Conservation (phyloP, 2,329 filamentous ascomycete genomes). For the Botryosphaeria dothidea region DNA sequence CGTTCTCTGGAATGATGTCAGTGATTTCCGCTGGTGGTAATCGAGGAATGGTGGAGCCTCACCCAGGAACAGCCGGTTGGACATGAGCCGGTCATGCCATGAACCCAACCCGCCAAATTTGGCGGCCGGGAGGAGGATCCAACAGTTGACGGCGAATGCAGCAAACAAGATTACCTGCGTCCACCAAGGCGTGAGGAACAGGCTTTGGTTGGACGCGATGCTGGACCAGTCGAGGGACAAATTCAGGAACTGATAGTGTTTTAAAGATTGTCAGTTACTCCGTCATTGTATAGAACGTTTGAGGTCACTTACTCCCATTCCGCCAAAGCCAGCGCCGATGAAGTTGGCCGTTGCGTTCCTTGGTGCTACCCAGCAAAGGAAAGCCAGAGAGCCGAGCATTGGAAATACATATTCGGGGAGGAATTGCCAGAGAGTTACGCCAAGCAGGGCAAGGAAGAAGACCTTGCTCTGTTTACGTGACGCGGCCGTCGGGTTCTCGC, state of each 20-base stretch:
- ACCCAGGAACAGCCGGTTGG: conserved; percentile 41
- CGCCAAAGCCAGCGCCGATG: conserved; percentile 61
- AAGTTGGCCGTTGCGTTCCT: conserved; percentile 61
- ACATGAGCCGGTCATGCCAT: conserved; percentile 53
- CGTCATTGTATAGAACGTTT: too few relatives aligned
- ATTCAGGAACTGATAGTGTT: conserved; percentile 49
- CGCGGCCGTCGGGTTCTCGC: conserved; percentile 50
- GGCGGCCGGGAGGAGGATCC: conserved; percentile 60
- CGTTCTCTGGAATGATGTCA: conserved; percentile 51
- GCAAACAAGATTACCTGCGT: conserved; percentile 59
- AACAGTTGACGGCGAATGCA: conserved; percentile 58
- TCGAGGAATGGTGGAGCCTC: not conserved
- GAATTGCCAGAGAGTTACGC: conserved; percentile 62
- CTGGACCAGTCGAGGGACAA: conserved; percentile 63
- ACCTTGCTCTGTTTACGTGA: conserved; percentile 45
- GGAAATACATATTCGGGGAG: conserved; percentile 63
- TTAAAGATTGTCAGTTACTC: too few relatives aligned
- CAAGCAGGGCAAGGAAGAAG: conserved; percentile 57
- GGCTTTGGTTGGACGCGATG: conserved; percentile 47
- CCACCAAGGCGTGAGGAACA: conserved; percentile 55
- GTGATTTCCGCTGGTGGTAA: not conserved
- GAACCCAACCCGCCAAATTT: conserved; percentile 57
- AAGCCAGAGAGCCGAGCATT: conserved; percentile 60
- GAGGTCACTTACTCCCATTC: conserved; percentile 48
- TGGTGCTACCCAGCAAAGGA: conserved; percentile 65